Base-by-base conservation (phyloP, 2,329 filamentous ascomycete genomes). In the Fonsecaea multimorphosa region DNA sequence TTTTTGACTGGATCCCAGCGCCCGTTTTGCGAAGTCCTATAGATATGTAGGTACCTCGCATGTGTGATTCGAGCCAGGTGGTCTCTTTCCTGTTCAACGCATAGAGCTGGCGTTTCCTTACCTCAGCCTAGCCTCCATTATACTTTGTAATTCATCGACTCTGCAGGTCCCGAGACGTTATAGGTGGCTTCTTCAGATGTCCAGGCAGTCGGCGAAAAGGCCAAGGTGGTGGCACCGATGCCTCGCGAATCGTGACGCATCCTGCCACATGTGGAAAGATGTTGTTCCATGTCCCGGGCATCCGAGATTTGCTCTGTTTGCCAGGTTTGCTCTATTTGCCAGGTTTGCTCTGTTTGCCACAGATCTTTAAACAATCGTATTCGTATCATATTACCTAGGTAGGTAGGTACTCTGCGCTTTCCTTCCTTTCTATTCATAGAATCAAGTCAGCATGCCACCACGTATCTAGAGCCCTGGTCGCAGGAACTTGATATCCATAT, bases 11-110 rank as follows among this genome's bases (percentile, higher is more conserved):
- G n/a, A 40, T 4, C 4, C 38, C 14, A n/a, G n/a, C 1, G 16
- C 29, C 27, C 31, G 4, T 51, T 19, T 52, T 22, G 46, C 29
- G 36, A 51, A 32, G 14, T 19, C n/a, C 24, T 8, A 16, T 29
- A n/a, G 57, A 32, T 31, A 11, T n/a, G 40, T 19, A 29, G 12
- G 16, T 46, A n/a, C n/a, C n/a, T n/a, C n/a, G n/a, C n/a, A 22
- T 19, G 40, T 16, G 29, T 32, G 27, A 2, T 49, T 53, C 2
- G 29, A 38, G 58, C 32, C 58, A 60, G 58, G 40, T 60, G 58
- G 58, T 60, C 44, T 60, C 29, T 38, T 24, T 24, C 2, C 19
- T 22, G 5, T 8, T 12, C 1, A 24, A 49, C 19, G 19, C n/a
- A 19, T 19, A 22, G 16, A 44, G 7, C 40, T 44, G 44, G 44